Percentiles rank a stretch among this genome's conserved stretches.
Evolutionary conservation across 768 basidiomycete species (phyloP).

Genomic region (Lanmaoa rubissima): DNA sequence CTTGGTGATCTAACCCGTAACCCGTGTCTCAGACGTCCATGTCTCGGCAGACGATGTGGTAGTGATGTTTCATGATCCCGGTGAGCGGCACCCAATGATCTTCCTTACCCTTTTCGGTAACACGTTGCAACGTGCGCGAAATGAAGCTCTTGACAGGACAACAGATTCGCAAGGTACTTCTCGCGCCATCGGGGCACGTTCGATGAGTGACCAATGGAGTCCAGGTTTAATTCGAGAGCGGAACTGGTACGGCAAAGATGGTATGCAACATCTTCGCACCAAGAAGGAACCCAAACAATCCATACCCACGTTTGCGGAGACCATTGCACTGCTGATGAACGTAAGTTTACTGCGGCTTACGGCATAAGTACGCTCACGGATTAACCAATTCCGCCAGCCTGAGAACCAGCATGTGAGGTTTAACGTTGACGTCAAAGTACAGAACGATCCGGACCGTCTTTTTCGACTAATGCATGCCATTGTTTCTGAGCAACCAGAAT

Average conservation of each 20-base stretch:
- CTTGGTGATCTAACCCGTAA: slow-evolving; percentile 46
- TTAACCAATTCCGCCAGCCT: slow-evolving; percentile 41
- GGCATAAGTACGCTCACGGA: slow-evolving; percentile 6
- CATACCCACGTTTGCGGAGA: slow-evolving; percentile 90
- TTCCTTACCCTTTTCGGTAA: slow-evolving; percentile 24
- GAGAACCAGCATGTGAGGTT: slow-evolving; percentile 75
- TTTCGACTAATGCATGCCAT: slow-evolving; percentile 74
- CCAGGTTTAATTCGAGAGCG: slow-evolving; percentile 67
- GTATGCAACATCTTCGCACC: slow-evolving; percentile 79
- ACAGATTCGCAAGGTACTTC: slow-evolving; percentile 68
- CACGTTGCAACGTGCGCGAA: slow-evolving; percentile 22
- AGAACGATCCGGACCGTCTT: slow-evolving; percentile 86
- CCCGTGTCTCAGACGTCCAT: slow-evolving; percentile 82
- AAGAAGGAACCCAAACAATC: slow-evolving; percentile 75
- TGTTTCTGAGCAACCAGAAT: slow-evolving; percentile 62
- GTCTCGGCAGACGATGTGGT: slow-evolving; percentile 85
- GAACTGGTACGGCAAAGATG: slow-evolving; percentile 66
- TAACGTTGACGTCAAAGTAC: slow-evolving; percentile 91
- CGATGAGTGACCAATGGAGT: slow-evolving; percentile 21
- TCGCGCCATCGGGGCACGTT: slow-evolving; percentile 22
- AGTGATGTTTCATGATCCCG: slow-evolving; percentile 95
- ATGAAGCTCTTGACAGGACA: slow-evolving; percentile 67
- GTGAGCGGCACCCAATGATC: slow-evolving; percentile 38
- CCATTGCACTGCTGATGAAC: slow-evolving; percentile 75
- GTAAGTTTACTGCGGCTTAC: slow-evolving; percentile 38